Conservation (phyloP, 768 basidiomycete species). For the Cubamyces lactineus region DNA sequence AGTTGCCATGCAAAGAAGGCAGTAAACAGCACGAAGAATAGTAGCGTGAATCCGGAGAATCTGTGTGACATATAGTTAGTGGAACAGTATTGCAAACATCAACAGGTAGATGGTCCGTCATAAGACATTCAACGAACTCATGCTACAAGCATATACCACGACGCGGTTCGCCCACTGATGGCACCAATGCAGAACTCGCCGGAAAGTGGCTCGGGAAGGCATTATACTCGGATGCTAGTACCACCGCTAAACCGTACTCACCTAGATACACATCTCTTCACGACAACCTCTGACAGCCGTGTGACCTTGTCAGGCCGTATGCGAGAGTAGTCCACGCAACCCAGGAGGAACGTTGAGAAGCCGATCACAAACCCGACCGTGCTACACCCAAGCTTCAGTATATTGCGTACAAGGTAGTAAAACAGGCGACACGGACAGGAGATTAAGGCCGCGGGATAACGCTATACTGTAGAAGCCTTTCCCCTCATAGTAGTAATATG, state of each 20-base stretch:
- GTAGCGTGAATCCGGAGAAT: constrained; percentile 80
- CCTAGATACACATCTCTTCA: constrained; percentile 84
- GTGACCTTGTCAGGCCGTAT: constrained; percentile 69
- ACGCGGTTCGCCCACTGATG: no score
- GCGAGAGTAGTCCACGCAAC: constrained; percentile 91
- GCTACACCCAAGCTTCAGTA: constrained; percentile 47
- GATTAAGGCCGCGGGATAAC: constrained; percentile 86
- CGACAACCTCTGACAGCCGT: constrained; percentile 78
- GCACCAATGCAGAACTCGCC: no score
- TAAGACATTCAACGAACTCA: no score
- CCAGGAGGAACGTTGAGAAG: constrained; percentile 96
- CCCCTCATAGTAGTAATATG: constrained; percentile 94
- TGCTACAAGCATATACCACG: no score
- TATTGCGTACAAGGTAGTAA: constrained; percentile 30
- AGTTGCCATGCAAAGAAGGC: constrained; percentile 91
- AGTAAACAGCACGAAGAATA: constrained; percentile 87
- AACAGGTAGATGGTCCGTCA: no score
- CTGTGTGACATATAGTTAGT: constrained; percentile 39
- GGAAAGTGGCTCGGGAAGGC: not conserved
- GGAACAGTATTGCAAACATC: no score
- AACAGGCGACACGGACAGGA: constrained; percentile 68
- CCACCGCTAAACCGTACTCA: constrained; percentile 33
- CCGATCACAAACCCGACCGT: constrained; percentile 97
- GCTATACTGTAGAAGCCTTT: constrained; percentile 97
- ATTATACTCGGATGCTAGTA: not conserved